phyloP scores from a whole-genome alignment of 306 rosid species.

The Rosa persica region DNA sequence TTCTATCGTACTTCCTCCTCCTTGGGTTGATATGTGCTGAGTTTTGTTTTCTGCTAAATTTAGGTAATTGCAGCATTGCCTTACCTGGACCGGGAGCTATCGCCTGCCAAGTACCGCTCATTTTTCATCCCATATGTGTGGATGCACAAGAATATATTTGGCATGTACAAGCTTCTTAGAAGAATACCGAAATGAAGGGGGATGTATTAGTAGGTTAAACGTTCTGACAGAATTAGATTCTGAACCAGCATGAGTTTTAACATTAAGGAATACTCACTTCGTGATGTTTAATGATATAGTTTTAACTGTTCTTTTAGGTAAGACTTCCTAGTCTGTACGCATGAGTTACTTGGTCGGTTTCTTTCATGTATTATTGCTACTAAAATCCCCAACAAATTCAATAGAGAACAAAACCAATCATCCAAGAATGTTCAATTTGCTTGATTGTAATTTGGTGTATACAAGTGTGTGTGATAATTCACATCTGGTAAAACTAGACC shows the following conservation, averaged over 20 bases:
- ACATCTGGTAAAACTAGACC: background rate
- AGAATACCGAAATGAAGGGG: slow-evolving; percentile 45
- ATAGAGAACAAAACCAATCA: background rate
- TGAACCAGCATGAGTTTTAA: background rate
- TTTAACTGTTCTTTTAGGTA: background rate
- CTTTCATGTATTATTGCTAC: background rate
- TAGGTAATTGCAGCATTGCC: slow-evolving; percentile 82
- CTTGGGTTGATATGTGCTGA: slow-evolving; percentile 10
- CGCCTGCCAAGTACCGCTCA: slow-evolving; percentile 81
- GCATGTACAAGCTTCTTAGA: slow-evolving; percentile 79
- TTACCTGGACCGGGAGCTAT: slow-evolving; percentile 88
- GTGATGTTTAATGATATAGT: background rate
- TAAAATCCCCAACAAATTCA: background rate
- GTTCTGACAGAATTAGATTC: slow-evolving; percentile 7
- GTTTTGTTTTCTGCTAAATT: background rate
- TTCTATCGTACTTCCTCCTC: background rate
- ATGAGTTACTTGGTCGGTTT: background rate
- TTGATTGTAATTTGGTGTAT: background rate
- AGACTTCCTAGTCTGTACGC: background rate
- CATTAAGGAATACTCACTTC: background rate
- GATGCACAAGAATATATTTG: slow-evolving; percentile 86
- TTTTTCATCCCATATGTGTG: slow-evolving; percentile 89
- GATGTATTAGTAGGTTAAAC: background rate
- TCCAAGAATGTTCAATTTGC: background rate
- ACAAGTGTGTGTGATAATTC: background rate